These are phyloP conservation scores for Boletus subparvulus DNA, from an alignment of 768 basidiomycete genomes.

Conservation along the genomic window DNA sequence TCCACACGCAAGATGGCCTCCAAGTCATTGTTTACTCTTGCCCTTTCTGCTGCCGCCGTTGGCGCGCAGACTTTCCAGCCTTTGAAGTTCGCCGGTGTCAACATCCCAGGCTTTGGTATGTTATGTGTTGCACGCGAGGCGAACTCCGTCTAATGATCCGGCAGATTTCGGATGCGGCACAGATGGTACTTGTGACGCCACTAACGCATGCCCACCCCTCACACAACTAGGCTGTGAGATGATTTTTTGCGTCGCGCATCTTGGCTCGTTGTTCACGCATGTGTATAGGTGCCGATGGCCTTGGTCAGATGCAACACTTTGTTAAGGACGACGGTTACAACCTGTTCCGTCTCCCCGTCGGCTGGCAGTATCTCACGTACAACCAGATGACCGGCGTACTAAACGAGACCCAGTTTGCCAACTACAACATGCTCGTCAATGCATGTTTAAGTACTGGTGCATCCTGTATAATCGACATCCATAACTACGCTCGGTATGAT, in stretches of 20 bases:
- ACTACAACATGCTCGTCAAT: constrained; percentile 48
- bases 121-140: neutral
- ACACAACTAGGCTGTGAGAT: constrained; percentile 41
- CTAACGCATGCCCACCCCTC: constrained; percentile 45
- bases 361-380: constrained; percentile 55
- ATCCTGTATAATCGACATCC: constrained; percentile 55
- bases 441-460: constrained; percentile 48
- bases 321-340: constrained; percentile 53
- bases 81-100: constrained; percentile 45
- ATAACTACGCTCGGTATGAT: constrained; percentile 62
- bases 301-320: constrained; percentile 64
- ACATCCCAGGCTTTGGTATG: constrained; percentile 51
- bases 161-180: constrained; percentile 49
- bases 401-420: constrained; percentile 42
- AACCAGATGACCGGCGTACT: constrained; percentile 40
- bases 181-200: constrained; percentile 43
- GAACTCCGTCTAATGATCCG: neutral
- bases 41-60: constrained; percentile 10
- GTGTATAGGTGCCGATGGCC: constrained; percentile 10
- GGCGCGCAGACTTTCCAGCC: constrained; percentile 10
- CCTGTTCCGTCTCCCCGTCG: constrained; percentile 58
- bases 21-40: constrained; percentile 15
- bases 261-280: neutral
- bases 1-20: constrained; percentile 16
- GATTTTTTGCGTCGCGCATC: neutral